Evolutionary conservation across 257 asterid species (phyloP).

Genomic region (Nicotiana obtusifolia): DNA sequence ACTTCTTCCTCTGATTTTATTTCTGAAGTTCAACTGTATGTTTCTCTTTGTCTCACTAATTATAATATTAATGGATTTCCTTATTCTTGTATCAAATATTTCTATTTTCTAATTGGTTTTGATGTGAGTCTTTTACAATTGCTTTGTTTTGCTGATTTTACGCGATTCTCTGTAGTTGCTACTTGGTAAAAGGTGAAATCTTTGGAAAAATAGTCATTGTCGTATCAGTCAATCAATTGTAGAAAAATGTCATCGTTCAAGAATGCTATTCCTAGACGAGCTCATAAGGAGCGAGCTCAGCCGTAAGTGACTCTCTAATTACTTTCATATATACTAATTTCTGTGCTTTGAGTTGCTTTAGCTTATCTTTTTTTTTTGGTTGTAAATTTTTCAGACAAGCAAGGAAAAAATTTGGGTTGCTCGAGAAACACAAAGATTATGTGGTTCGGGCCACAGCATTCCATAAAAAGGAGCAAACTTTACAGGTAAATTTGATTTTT

Average conservation of each 20-base stretch:
- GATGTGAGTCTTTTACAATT: neutral
- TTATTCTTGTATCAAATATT: no score
- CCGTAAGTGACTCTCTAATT: constrained; percentile 50
- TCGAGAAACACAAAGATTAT: constrained; percentile 91
- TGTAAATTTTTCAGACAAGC: constrained; percentile 33
- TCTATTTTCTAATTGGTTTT: neutral
- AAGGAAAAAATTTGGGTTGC: constrained; percentile 66
- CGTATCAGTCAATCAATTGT: neutral
- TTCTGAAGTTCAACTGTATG: neutral
- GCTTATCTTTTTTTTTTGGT: neutral
- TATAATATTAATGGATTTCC: no score
- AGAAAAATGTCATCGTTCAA: constrained; percentile 64
- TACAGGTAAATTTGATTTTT: constrained; percentile 38
- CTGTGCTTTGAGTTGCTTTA: neutral
- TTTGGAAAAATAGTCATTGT: neutral
- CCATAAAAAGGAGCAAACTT: constrained; percentile 62
- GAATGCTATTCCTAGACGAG: constrained; percentile 69
- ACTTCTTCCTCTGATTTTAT: neutral
- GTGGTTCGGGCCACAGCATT: constrained; percentile 61
- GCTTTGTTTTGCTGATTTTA: neutral
- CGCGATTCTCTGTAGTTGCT: neutral
- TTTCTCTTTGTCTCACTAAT: neutral
- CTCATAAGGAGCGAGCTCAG: constrained; percentile 89
- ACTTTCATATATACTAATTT: neutral
- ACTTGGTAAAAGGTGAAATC: neutral